A percentile compares a stretch with the other conserved stretches of the same genome.
Evolutionary conservation across 2,329 filamentous ascomycete species (phyloP).

Genomic region (Metarhizium rileyi): DNA sequence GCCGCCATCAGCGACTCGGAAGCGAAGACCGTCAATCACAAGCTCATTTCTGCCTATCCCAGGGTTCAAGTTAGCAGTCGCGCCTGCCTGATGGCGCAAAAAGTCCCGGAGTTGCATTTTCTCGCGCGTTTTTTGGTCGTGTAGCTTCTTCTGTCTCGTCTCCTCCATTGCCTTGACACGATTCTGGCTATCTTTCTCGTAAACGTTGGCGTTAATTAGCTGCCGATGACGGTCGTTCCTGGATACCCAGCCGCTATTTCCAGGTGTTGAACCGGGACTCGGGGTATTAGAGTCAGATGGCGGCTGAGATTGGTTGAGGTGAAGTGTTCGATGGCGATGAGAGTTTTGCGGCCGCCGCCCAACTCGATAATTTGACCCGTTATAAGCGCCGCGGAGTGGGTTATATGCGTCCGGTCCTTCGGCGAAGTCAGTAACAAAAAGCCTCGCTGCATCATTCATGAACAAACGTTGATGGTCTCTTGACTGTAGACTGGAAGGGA

Average conservation of each 20-base stretch:
- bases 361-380: slow-evolving; percentile 24
- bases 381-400: slow-evolving; percentile 21
- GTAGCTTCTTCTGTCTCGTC: slow-evolving; percentile 48
- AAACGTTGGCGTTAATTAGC: slow-evolving; percentile 71
- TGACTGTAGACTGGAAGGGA: slow-evolving; percentile 18
- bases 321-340: slow-evolving; percentile 46
- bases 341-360: slow-evolving; percentile 24
- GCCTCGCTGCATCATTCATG: not conserved
- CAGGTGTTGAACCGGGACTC: slow-evolving; percentile 21
- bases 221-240: slow-evolving; percentile 71
- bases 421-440: slow-evolving; percentile 2
- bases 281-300: slow-evolving; percentile 28
- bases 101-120: slow-evolving; percentile 42
- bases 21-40: slow-evolving; percentile 60
- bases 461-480: slow-evolving; percentile 27
- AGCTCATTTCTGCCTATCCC: slow-evolving; percentile 46
- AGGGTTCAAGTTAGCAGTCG: slow-evolving; percentile 15
- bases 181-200: slow-evolving; percentile 61
- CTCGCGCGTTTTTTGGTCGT: slow-evolving; percentile 45
- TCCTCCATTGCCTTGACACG: slow-evolving; percentile 64
- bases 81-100: slow-evolving; percentile 18
- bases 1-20: slow-evolving; percentile 63
- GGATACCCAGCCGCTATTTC: slow-evolving; percentile 48
- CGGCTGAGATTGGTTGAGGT: slow-evolving; percentile 43
- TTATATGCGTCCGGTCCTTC: slow-evolving; percentile 9